Conservation (phyloP, 345 rosid species). For the Citrus hindsii region DNA sequence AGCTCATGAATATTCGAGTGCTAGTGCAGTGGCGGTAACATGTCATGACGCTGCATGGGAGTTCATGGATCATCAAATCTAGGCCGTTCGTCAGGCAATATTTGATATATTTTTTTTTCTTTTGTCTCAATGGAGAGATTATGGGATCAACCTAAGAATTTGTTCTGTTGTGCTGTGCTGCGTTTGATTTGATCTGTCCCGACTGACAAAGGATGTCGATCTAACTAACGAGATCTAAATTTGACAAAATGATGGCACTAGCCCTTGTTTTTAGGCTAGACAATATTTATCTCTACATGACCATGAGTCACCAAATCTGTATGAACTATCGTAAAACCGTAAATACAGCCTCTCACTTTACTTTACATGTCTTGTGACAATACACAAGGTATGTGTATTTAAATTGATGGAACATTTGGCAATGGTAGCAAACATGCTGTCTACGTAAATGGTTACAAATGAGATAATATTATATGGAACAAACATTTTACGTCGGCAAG, state of each 20-base stretch:
- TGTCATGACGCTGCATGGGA: background rate
- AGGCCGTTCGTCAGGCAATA: background rate
- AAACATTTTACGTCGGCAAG: too few species aligned
- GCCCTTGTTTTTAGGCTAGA: background rate
- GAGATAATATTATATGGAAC: too few species aligned
- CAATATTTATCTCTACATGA: background rate
- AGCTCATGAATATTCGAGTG: slow-evolving; percentile 23
- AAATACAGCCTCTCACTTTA: background rate
- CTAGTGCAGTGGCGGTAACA: slow-evolving; percentile 3
- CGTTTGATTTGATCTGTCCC: background rate
- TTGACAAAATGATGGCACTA: background rate
- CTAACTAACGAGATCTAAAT: background rate
- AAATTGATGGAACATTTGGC: too few species aligned
- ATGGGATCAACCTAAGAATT: background rate
- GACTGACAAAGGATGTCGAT: background rate
- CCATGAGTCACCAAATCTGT: background rate
- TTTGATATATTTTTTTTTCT: background rate
- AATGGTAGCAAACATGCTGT: too few species aligned
- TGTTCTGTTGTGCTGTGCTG: background rate
- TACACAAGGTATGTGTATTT: too few species aligned
- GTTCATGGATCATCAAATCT: slow-evolving; percentile 4
- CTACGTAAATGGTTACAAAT: too few species aligned
- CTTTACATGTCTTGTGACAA: too few species aligned
- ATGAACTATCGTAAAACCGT: background rate
- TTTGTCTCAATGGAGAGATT: background rate